Base-by-base conservation (phyloP, 495 filamentous ascomycete species). In the Aspergillus avenaceus region DNA sequence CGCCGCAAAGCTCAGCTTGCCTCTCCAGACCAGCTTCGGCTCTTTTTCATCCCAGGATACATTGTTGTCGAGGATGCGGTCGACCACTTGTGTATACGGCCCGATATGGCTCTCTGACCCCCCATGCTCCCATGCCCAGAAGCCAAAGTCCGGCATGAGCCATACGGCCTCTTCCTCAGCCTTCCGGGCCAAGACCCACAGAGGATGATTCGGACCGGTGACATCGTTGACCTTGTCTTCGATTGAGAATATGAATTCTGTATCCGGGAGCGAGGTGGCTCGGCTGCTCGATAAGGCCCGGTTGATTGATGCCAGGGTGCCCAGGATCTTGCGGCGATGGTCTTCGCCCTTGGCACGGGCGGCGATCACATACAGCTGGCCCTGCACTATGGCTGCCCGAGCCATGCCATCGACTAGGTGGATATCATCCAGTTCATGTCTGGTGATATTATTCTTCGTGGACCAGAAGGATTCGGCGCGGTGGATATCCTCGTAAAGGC, bases 131-230 rank as follows among this genome's bases (percentile, higher is more conserved):
- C 81, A 85, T 0, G 77, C 65, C 81, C 81, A 88, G 64, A 79
- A 84, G 53, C 78, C 74, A 61, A 87, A 87, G 67, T 88, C 84
- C 4, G 85, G 85, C 59, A 87, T 82, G 1, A 84, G 54, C 75
- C 84, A 86, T 31, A 53, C 47, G 3, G 21, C 69, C 68, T 12
- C 63, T 26, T 67, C 60, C 9, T 31, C 31, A 23, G 41, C 47
- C 11, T 42, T 60, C 29, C 45, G 50, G 3, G 75, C 55, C 41
- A 69, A 66, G 2, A 63, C 58, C 74, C 76, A 80, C 11, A 72
- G 56, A 11, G 61, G 48, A 49, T 82, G 76, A 43, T 72, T 67
- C 1, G 70, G 50, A 26, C 51, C 56, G 25, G 11, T 24, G 4
- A 54, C 52, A 21, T 54, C 52, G 21, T 54, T 45, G 8, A 54